Evolutionary conservation across 2,329 filamentous ascomycete genomes (phyloP), one percentile per base, ranked within the genome.

Genomic region (Acephala macrosclerotiorum): DNA sequence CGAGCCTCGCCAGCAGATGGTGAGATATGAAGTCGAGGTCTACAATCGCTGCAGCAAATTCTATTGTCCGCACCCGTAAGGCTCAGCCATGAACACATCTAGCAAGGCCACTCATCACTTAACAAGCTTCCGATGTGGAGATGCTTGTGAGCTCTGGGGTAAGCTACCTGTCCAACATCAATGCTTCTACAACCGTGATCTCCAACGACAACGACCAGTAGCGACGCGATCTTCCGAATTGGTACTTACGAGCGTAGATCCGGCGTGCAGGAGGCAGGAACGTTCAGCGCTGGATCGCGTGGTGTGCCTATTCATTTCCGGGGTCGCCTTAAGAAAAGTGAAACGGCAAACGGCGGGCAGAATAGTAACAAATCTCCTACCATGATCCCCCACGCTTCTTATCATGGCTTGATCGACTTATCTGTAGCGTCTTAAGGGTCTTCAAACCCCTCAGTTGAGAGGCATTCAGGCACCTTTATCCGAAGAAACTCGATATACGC

Each of bases 341-440:
- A 71, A 72, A 71, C 61, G 68, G 62, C 53, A 66, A 69, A 71
- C 70, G 62, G 67, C 66, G 69, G 66, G 68, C 66, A 61, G 63
- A 59, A 36, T 61, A 60, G 29, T 51, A 69, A 66, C 59, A 66
- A 58, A 61, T 56, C 53, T 57, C 58, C 26, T 61, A 20, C 40
- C 59, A 66, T 61, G 26, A 16, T 35, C 61, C 60, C 63, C 60
- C 60, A 36, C 61, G 20, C 14, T 53, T n/a, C 29, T 33, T 62
- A 63, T 36, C 63, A 51, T 42, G 58, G 64, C 63, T 56, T 35
- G 58, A 56, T 64, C 42, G 57, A 58, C 68, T 68, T 68, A 68
- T 67, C 64, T 33, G 49, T 29, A 40, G 33, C 56, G 45, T 70
- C 58, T 67, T 69, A 69, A 69, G 66, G 42, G 49, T 26, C 14